phyloP scores from a whole-genome alignment of 768 basidiomycete species.

The Russula lepida region DNA sequence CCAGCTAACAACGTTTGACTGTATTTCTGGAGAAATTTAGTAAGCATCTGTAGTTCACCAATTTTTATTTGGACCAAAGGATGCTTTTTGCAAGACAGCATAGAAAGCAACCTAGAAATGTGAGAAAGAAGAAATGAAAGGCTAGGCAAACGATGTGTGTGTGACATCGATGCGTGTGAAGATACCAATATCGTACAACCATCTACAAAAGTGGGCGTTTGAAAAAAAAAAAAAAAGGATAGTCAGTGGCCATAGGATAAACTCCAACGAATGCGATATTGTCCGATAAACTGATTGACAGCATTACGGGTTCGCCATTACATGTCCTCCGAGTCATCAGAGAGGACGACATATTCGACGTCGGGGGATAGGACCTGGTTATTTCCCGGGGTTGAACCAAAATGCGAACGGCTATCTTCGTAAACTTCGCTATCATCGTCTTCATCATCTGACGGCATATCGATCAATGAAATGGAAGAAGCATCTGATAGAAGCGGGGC shows the following conservation, averaged over 20 bases:
- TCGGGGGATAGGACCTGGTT: conserved; percentile 22
- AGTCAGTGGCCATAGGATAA: not conserved
- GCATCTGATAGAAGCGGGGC: conserved; percentile 26
- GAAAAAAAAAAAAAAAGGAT: not conserved
- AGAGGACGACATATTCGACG: conserved; percentile 64
- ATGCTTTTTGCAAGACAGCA: not conserved
- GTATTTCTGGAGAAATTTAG: not conserved
- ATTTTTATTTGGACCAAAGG: conserved; percentile 1
- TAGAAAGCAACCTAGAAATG: not conserved
- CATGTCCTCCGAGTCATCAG: conserved; percentile 53
- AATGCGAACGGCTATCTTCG: conserved; percentile 46
- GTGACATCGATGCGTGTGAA: not conserved
- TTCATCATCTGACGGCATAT: conserved; percentile 43
- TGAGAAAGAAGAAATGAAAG: not conserved
- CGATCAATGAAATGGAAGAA: conserved; percentile 52
- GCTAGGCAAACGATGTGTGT: not conserved
- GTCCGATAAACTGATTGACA: not conserved
- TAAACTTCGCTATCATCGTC: conserved; percentile 48
- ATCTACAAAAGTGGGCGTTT: not conserved
- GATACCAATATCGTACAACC: conserved; percentile 5
- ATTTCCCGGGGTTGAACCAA: conserved; percentile 25
- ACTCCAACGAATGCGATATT: not conserved
- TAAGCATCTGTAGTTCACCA: not conserved
- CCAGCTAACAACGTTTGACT: not conserved
- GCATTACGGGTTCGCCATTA: not conserved